phyloP scores from a whole-genome alignment of 164 flowering plant species.

The Saururus chinensis region DNA sequence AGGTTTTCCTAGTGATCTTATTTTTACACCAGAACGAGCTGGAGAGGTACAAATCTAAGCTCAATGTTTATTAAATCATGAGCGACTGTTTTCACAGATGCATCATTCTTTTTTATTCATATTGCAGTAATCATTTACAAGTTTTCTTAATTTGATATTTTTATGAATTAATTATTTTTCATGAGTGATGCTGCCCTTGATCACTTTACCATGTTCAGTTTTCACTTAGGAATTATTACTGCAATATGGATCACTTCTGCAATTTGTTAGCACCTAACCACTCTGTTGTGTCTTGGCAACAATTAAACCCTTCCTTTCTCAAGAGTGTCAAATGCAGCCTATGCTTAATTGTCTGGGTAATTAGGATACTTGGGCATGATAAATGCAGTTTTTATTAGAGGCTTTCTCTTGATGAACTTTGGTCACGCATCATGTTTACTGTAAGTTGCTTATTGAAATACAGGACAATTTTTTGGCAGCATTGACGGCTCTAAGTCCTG shows the following conservation, averaged over 20 bases:
- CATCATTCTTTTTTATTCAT: background rate
- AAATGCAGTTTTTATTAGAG: background rate
- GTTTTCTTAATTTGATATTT: background rate
- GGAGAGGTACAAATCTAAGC: conserved; percentile 54
- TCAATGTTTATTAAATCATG: background rate
- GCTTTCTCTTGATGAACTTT: background rate
- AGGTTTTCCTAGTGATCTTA: conserved; percentile 69
- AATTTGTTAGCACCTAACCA: background rate
- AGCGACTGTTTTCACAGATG: background rate
- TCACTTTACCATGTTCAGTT: background rate
- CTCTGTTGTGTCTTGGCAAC: background rate
- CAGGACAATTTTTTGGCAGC: conserved; percentile 72
- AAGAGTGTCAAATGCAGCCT: background rate
- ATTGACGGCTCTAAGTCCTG: conserved; percentile 70
- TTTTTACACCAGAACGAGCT: conserved; percentile 82
- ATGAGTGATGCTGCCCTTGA: too few relatives aligned
- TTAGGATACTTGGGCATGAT: background rate
- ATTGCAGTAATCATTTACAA: too few relatives aligned
- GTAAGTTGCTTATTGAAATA: conserved; percentile 3
- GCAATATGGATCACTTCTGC: background rate
- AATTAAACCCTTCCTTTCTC: background rate
- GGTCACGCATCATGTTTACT: too few relatives aligned
- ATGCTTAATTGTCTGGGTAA: background rate
- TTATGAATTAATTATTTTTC: too few relatives aligned
- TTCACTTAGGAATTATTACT: background rate